A percentile compares a stretch with the other conserved stretches of the same genome.
Evolutionary conservation across 306 rosid species (phyloP).

Genomic region (Ceratonia siliqua): DNA sequence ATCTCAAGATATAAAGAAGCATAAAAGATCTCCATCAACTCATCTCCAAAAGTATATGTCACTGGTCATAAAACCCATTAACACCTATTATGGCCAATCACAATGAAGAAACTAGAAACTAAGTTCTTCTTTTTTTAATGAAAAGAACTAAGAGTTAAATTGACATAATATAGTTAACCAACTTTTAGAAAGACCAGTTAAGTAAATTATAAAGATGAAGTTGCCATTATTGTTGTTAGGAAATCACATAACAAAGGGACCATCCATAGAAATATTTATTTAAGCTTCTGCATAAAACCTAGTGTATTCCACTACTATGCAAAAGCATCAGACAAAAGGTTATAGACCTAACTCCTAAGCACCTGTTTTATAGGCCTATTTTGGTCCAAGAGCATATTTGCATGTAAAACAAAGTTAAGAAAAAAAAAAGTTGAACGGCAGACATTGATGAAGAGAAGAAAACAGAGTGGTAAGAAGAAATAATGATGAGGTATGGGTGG

Average conservation of each 20-base stretch:
- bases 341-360: neutral
- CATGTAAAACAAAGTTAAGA: neutral
- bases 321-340: neutral
- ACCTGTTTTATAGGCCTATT: neutral
- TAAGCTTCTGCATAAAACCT: neutral
- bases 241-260: conserved; percentile 7
- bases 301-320: neutral
- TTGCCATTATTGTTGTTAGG: neutral
- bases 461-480: neutral
- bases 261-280: neutral
- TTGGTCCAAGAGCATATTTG: neutral
- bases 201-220: neutral
- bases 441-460: neutral
- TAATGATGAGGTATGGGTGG: neutral
- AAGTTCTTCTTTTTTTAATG: too few species aligned
- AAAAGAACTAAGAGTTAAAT: neutral
- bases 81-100: neutral
- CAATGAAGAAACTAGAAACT: conserved; percentile 18
- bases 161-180: neutral
- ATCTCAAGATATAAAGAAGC: neutral
- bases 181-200: neutral
- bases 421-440: neutral
- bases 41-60: conserved; percentile 15
- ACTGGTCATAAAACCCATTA: neutral
- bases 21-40: neutral